phyloP scores from a whole-genome alignment of 208 protist genomes.

The Acanthamoeba pearcei region DNA sequence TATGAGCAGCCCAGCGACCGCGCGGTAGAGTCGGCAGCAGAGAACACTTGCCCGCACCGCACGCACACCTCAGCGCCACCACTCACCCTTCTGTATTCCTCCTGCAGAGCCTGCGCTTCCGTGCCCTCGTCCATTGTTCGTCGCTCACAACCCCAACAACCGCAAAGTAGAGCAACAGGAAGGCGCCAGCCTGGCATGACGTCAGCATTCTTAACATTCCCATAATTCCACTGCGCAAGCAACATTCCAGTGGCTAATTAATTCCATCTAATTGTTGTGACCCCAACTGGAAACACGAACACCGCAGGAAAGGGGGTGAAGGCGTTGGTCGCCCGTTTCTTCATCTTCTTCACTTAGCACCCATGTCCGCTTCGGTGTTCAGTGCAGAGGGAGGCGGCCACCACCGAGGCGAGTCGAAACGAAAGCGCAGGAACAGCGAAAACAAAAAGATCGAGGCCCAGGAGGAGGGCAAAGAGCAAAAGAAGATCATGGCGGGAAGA shows the following conservation, averaged over 20 bases:
- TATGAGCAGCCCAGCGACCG: background rate
- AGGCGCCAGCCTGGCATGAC: background rate
- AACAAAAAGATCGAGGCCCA: background rate
- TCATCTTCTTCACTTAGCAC: background rate
- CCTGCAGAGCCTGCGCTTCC: background rate
- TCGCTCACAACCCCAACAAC: too few relatives aligned
- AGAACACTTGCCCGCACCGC: background rate
- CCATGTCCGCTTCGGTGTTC: background rate
- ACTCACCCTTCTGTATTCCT: background rate
- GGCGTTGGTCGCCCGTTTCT: background rate
- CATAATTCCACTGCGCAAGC: too few relatives aligned
- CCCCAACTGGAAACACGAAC: background rate
- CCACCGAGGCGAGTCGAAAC: background rate
- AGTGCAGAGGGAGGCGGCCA: background rate
- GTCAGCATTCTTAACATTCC: background rate
- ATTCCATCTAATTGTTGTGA: background rate
- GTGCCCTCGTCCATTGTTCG: background rate
- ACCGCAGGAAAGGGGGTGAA: background rate
- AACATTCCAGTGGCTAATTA: background rate
- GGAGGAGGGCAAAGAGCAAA: background rate
- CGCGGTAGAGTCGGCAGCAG: background rate
- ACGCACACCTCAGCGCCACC: background rate
- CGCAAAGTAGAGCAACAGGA: too few relatives aligned
- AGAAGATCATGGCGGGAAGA: background rate
- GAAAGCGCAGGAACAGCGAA: slow-evolving; percentile 17